Base-by-base conservation (phyloP, 176 grass and related monocot species). In the Avena sativa region DNA sequence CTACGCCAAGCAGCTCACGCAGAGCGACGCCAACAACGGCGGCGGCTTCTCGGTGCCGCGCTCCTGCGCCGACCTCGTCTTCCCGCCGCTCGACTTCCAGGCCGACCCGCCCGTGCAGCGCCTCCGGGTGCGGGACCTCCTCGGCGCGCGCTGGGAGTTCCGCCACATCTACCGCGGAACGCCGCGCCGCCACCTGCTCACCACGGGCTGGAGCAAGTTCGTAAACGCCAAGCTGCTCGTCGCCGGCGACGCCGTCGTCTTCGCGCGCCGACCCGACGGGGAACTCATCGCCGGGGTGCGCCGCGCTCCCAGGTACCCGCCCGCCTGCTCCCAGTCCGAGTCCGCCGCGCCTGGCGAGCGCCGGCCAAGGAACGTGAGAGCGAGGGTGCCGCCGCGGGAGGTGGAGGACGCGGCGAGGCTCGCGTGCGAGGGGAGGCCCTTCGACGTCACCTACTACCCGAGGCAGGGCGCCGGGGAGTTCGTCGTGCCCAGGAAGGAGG, bases 21-120 rank as follows among this genome's bases (percentile, higher is more conserved):
- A 80, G 71, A 94, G 90, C 95, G 95, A 97, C 81, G 95, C 95
- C 51, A 94, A 97, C 90, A 97, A 97, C 71, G 95, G 95, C 57
- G 92, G 90, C 65, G 92, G 95, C 12, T 97, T 97, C 82, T 97
- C 95, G 40, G 84, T 94, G 8, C 95, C 92, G 32, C 86, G 90
- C 48, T 84, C 82, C 78, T 97, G 90, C 91, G 90, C 92, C 36
- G 92, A 91, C n/a, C 19, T 63, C 21, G 83, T 97, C 83, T 89
- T 97, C 73, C 95, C 92, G 14, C 13, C 4, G 53, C 93, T 97
- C 40, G 69, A 94, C 85, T 83, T 92, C 59, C 26, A 36, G 0
- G 84, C 58, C 17, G 82, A 94, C 12, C 89, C 95, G 19, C 95
- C 92, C 67, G 77, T 88, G 30, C 95, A 97, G 88, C 68, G 0